Percentiles rank a stretch among this genome's conserved stretches.
phyloP scores from a whole-genome alignment of 495 filamentous ascomycete species.

The Tuber aestivum region DNA sequence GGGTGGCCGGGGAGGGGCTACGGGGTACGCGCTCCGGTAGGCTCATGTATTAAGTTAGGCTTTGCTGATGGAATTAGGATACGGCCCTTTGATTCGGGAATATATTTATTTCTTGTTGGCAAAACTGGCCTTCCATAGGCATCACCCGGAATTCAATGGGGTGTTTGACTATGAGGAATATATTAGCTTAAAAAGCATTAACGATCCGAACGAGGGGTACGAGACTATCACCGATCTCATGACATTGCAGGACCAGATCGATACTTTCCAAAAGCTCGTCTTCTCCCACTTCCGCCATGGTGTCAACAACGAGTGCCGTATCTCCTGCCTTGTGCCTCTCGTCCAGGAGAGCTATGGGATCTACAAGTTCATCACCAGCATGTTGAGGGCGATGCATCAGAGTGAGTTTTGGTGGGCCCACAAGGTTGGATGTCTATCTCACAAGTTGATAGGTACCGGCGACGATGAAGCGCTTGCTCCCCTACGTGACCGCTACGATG shows the following conservation, averaged over 20 bases:
- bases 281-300: constrained; percentile 90
- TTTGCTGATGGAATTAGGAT: constrained; percentile 53
- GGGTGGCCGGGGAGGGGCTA: constrained; percentile 78
- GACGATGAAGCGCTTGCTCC: constrained; percentile 93
- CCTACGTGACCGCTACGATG: constrained; percentile 78
- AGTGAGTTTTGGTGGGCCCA: constrained; percentile 51
- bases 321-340: constrained; percentile 84
- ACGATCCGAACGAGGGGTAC: constrained; percentile 98
- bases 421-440: constrained; percentile 24
- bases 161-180: constrained; percentile 99
- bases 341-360: constrained; percentile 99
- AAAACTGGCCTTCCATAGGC: constrained; percentile 87
- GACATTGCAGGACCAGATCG: constrained; percentile 95
- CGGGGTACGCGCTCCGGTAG: constrained; percentile 53
- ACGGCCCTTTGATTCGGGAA: constrained; percentile 85
- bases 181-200: constrained; percentile 93
- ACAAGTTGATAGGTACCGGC: constrained; percentile 60
- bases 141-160: constrained; percentile 97
- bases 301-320: constrained; percentile 91
- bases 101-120: constrained; percentile 91
- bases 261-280: constrained; percentile 94
- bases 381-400: constrained; percentile 93
- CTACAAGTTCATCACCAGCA: constrained; percentile 92
- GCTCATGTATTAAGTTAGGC: constrained; percentile 30
- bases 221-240: constrained; percentile 96